These are phyloP conservation scores for Sanguinoderma infundibulare DNA, from an alignment of 1,284 basidiomycete species.

Conservation along the genomic window DNA sequence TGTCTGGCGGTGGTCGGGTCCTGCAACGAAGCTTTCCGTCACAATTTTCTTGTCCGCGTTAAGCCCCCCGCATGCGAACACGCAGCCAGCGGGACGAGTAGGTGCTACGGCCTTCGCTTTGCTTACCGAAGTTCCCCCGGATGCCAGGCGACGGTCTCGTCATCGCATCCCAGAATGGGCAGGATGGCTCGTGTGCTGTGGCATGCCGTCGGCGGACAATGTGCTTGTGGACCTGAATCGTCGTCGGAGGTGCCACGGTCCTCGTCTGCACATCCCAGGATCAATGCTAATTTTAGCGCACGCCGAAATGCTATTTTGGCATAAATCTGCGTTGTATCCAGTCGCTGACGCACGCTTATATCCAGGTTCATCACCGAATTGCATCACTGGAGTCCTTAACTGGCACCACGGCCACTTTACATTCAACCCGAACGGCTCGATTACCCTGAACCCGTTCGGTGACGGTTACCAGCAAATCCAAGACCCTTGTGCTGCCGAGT, in stretches of 20 bases:
- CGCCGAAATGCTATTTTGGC: background rate
- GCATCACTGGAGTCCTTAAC: slow-evolving; percentile 83
- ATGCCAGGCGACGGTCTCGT: too few species aligned
- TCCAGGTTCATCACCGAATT: slow-evolving; percentile 74
- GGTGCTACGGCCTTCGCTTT: too few species aligned
- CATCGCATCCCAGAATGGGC: too few species aligned
- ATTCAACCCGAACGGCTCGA: slow-evolving; percentile 76
- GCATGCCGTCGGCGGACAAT: too few species aligned
- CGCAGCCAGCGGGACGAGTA: too few species aligned
- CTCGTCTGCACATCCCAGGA: background rate
- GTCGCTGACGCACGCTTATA: background rate
- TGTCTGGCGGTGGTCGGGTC: background rate
- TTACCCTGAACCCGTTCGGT: slow-evolving; percentile 69
- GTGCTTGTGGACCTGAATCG: too few species aligned
- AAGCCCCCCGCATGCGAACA: too few species aligned
- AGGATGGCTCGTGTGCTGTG: too few species aligned
- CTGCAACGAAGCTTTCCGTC: too few species aligned
- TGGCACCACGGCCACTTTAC: slow-evolving; percentile 86
- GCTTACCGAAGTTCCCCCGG: too few species aligned
- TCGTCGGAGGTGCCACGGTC: background rate
- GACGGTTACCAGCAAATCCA: slow-evolving; percentile 94
- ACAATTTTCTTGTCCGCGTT: too few species aligned
- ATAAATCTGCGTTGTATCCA: background rate
- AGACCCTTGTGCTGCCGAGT: slow-evolving; percentile 84
- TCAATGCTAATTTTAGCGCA: background rate